Conservation (phyloP, 768 basidiomycete genomes). For the Pleurotus sapidus region DNA sequence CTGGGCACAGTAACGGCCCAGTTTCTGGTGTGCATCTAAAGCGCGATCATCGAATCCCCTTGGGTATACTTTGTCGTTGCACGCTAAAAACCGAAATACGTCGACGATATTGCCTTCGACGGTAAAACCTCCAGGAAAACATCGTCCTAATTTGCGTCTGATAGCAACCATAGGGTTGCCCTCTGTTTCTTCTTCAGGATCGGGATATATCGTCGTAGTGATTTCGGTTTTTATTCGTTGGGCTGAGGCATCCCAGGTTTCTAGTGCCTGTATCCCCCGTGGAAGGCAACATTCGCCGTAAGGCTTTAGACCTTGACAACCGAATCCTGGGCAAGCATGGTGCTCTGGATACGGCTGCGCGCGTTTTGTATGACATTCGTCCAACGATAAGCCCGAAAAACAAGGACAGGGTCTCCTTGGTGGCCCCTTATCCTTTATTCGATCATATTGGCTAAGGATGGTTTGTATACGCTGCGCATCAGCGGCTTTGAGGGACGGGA, state of each 20-base stretch:
- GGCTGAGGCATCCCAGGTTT: conserved; percentile 14
- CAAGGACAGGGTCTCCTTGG: conserved; percentile 20
- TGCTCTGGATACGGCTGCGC: conserved; percentile 14
- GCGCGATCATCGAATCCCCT: neutral
- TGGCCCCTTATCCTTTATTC: conserved; percentile 9
- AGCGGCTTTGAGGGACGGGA: conserved; percentile 2
- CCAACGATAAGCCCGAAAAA: conserved; percentile 19
- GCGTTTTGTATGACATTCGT: conserved; percentile 15
- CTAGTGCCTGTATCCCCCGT: conserved; percentile 9
- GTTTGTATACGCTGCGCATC: conserved; percentile 5
- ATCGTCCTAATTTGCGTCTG: neutral
- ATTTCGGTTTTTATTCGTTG: conserved; percentile 8
- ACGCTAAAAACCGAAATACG: neutral
- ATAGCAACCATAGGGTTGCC: neutral
- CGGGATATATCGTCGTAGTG: conserved; percentile 2
- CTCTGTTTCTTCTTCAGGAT: conserved; percentile 3
- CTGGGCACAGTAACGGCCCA: neutral
- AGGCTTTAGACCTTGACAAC: conserved; percentile 9
- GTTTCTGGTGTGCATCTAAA: neutral
- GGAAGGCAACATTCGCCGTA: conserved; percentile 19
- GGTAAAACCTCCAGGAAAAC: neutral
- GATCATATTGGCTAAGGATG: neutral
- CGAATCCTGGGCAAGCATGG: conserved; percentile 17
- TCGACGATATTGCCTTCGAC: neutral
- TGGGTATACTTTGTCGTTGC: neutral